Conservation (phyloP, 331 rosid genomes). For the Quercus phellos region DNA sequence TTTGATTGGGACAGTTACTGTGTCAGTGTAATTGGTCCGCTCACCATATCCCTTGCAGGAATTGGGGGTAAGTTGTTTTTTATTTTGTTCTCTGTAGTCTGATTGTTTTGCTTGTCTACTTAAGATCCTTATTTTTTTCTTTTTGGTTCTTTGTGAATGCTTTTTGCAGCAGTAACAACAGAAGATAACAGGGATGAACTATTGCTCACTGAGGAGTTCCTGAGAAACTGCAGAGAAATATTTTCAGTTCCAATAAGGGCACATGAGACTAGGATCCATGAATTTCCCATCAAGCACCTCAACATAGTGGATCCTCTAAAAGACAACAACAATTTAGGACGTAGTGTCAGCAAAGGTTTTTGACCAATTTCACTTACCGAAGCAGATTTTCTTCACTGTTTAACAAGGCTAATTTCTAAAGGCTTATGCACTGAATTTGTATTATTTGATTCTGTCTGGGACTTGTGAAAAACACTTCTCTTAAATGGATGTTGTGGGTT, state of each 20-base stretch:
- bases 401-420: conserved; percentile 1
- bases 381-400: conserved; percentile 1
- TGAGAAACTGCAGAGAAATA: conserved; percentile 33
- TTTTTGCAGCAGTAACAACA: conserved; percentile 25
- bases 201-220: conserved; percentile 38
- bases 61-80: conserved; percentile 36
- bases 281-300: conserved; percentile 32
- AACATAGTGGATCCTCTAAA: conserved; percentile 51
- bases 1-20: conserved; percentile 45
- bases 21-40: conserved; percentile 35
- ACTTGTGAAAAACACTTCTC: background rate
- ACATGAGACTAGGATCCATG: conserved; percentile 3
- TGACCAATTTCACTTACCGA: conserved; percentile 13
- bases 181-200: conserved; percentile 29
- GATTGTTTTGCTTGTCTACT: conserved; percentile 13
- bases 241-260: conserved; percentile 19
- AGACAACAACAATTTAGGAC: conserved; percentile 45
- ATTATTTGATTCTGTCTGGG: background rate
- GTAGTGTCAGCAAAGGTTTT: conserved; percentile 66
- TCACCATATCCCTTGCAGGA: conserved; percentile 38
- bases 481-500: too few species aligned
- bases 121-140: background rate
- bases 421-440: conserved; percentile 7
- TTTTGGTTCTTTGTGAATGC: background rate
- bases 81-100: background rate